Evolutionary conservation across 768 basidiomycete genomes (phyloP), one percentile per base, ranked within the genome.

Genomic region (Porphyrellus cyaneotinctus): DNA sequence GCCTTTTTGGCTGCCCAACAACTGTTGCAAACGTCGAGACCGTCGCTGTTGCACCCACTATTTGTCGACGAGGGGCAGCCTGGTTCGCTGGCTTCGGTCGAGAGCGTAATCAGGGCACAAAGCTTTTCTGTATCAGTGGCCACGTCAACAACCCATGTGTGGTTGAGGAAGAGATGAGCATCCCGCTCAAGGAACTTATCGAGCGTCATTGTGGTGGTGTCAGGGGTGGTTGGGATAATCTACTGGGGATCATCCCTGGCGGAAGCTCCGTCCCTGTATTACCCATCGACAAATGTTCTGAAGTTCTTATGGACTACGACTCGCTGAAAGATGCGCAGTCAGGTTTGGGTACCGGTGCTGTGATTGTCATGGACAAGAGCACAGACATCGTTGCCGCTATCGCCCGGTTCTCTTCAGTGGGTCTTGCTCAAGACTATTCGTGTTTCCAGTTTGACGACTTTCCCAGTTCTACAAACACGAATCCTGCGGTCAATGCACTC

Each of bases 11-110:
- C 0, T 97, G 93, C 70, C 95, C 95, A 0, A 88, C 93, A 1
- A 97, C 95, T 7, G 95, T 99, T 32, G 95, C 95, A 39, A 98
- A 98, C 64, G 95, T 99, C 39, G 95, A 99, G 77, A 99, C 95
- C 9, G 93, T 99, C 49, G 90, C 95, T 17, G 95, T 98, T 28
- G 94, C 95, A 0, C 95, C 95, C 1, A 98, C 95, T 1, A 98
- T 99, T 58, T 91, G 90, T 65, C 78, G 95, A 42, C 82, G 95
- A 28, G 95, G 95, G 45, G 78, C 81, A 1, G 63, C 80, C 24
- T 98, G 95, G 95, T 99, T 98, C 62, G 89, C 91, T 3, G 72
- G 84, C 48, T 97, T 99, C 64, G 95, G 95, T 17, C 75, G 95
- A 38, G 87, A 90, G 67, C 78, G 93, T 58, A 97, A 99, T 70